Base-by-base conservation (phyloP, 2,329 filamentous ascomycete genomes). In the Diaporthe helianthi region DNA sequence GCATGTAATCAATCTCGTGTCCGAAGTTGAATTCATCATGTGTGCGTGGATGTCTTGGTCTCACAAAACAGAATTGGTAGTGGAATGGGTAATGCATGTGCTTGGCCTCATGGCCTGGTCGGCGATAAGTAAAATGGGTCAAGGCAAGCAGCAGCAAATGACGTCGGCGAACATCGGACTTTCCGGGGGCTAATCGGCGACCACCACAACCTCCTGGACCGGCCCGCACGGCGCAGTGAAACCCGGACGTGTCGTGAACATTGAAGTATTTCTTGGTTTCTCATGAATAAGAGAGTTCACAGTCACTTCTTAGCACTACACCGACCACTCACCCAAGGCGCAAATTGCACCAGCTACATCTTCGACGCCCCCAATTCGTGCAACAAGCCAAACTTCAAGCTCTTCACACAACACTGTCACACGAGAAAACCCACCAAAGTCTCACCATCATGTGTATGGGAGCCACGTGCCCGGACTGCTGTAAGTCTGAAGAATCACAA, bases 391-490 rank as follows among this genome's bases (percentile, higher is more conserved):
- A 41, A 33, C 36, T 2, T 8, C 8, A 15, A 12, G 19, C 17
- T 4, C 10, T 12, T 13, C 44, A 24, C 38, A 38, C 10, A 4
- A 24, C 36, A 44, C 29, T 36, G 10, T 46, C 6, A 26, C 38
- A 13, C 3, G 53, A 8, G 13, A 22, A 22, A 44, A 58, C 46
- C 8, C 36, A 52, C 12, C 6, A 6, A 15, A 33, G 10, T 12
- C 51, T 36, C 51, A 13, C 70, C 79, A 46, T 24, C n/a, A 84
- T 84, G 82, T 84, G 82, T 63, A 79, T 80, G 74, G 73, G 78
- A 47, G 77, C 81, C 7, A 80, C 76, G 29, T 83, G 82, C 71
- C 71, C 79, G 29, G 81, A 76, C 22, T 84, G 82, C 77, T 80
- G 82, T 83, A 73, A 75, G 81, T 73, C n/a, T 13, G n/a, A n/a